phyloP scores from a whole-genome alignment of 352 stramenopile species.

The Phytophthora idaei region DNA sequence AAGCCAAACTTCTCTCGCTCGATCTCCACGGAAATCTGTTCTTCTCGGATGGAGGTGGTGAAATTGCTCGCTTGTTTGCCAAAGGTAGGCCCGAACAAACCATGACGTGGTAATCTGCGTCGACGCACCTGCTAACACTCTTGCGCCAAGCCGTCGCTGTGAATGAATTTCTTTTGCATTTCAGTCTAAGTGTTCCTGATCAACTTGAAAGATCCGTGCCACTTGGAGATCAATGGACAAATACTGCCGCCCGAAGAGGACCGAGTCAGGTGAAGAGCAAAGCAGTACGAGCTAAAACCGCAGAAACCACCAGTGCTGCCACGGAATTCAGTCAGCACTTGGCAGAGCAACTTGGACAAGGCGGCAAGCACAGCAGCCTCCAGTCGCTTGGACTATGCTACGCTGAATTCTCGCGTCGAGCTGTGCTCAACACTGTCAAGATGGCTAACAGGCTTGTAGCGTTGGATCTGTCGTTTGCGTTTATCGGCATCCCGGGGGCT shows the following conservation, averaged over 20 bases:
- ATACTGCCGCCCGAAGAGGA: not conserved
- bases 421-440: conserved; percentile 42
- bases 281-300: not conserved
- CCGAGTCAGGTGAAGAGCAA: conserved; percentile 2
- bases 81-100: conserved; percentile 11
- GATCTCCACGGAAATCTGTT: conserved; percentile 47
- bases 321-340: conserved; percentile 27
- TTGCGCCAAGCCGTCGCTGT: conserved; percentile 13
- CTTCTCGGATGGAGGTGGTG: conserved; percentile 37
- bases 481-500: conserved; percentile 38
- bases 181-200: conserved; percentile 23
- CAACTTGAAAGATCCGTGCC: not conserved
- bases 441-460: conserved; percentile 24
- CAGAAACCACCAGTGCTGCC: conserved; percentile 3
- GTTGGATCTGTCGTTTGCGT: conserved; percentile 52
- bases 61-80: conserved; percentile 33
- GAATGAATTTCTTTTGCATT: conserved; percentile 27
- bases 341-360: conserved; percentile 20
- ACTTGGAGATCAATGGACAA: conserved; percentile 10
- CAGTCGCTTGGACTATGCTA: conserved; percentile 23
- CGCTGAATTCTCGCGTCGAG: conserved; percentile 20
- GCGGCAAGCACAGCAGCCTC: conserved; percentile 12
- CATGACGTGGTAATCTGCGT: not conserved
- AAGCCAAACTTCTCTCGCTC: conserved; percentile 34
- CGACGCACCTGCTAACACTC: not conserved